A percentile compares a stretch with the other conserved stretches of the same genome.
Conservation (phyloP, 768 basidiomycete species). For the Auriscalpium vulgare region DNA sequence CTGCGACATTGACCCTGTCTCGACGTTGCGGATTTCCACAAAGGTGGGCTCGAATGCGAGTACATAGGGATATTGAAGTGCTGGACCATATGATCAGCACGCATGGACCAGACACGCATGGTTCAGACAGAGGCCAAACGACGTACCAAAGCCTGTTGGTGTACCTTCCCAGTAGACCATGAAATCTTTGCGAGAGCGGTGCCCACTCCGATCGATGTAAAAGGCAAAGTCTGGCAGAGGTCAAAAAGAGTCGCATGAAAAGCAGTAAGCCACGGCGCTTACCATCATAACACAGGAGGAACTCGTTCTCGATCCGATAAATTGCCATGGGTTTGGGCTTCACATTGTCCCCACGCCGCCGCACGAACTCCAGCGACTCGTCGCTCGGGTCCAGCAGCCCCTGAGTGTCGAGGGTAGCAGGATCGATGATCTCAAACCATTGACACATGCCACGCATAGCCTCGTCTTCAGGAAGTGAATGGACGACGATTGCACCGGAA, state of each 20-base stretch:
- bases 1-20: slow-evolving; percentile 85
- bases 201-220: slow-evolving; percentile 95
- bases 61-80: slow-evolving; percentile 93
- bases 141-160: slow-evolving; percentile 90
- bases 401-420: slow-evolving; percentile 95
- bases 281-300: slow-evolving; percentile 97
- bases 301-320: slow-evolving; percentile 94
- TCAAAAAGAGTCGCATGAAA: neutral
- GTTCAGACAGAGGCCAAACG: neutral
- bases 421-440: slow-evolving; percentile 97
- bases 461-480: slow-evolving; percentile 97
- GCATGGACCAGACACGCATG: neutral
- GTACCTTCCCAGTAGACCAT: slow-evolving; percentile 96
- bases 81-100: slow-evolving; percentile 32
- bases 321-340: slow-evolving; percentile 93
- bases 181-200: slow-evolving; percentile 84
- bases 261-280: slow-evolving; percentile 19
- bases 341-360: slow-evolving; percentile 73
- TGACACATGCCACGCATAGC: slow-evolving; percentile 93
- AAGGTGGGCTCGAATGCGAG: slow-evolving; percentile 95
- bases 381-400: slow-evolving; percentile 91
- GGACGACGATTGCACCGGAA: slow-evolving; percentile 93
- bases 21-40: slow-evolving; percentile 93
- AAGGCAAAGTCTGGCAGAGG: slow-evolving; percentile 85
- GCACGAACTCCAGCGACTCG: slow-evolving; percentile 85